Conservation (phyloP, 352 stramenopile species). For the Globisporangium cystogenes region DNA sequence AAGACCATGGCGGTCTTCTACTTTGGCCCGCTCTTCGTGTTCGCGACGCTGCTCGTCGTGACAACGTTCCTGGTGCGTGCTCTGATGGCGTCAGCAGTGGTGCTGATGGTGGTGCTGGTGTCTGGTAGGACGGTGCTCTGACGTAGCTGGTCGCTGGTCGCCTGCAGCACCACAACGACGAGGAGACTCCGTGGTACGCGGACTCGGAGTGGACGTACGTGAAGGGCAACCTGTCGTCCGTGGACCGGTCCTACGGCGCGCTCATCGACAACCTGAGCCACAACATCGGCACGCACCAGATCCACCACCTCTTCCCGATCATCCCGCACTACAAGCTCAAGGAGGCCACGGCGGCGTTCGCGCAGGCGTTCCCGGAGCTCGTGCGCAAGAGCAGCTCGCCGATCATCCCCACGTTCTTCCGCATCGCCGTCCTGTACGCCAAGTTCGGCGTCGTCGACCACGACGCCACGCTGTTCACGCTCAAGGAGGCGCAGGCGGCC, state of each 20-base stretch:
- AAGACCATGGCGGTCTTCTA: constrained; percentile 74
- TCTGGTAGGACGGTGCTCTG: neutral
- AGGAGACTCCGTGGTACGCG: constrained; percentile 78
- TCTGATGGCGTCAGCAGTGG: too few species aligned
- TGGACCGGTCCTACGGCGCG: constrained; percentile 74
- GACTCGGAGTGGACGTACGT: constrained; percentile 84
- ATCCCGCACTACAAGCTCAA: constrained; percentile 85
- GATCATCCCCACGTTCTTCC: constrained; percentile 63
- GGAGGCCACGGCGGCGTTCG: constrained; percentile 54
- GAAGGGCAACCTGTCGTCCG: constrained; percentile 76
- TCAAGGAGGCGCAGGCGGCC: constrained; percentile 45
- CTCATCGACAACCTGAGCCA: constrained; percentile 82
- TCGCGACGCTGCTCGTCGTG: constrained; percentile 75
- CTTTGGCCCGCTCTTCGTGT: constrained; percentile 69
- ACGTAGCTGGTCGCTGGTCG: too few species aligned
- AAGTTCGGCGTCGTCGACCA: constrained; percentile 63
- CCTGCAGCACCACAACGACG: constrained; percentile 68
- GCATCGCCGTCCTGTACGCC: constrained; percentile 54
- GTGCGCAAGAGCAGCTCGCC: constrained; percentile 62
- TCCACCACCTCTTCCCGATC: constrained; percentile 85
- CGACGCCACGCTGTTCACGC: constrained; percentile 61
- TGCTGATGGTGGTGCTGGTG: too few species aligned
- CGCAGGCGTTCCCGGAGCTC: constrained; percentile 64
- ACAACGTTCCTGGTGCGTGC: constrained; percentile 61
- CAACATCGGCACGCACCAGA: constrained; percentile 85